Base-by-base conservation (phyloP, 805 yeast species). In the Metschnikowia cerradonensis region DNA sequence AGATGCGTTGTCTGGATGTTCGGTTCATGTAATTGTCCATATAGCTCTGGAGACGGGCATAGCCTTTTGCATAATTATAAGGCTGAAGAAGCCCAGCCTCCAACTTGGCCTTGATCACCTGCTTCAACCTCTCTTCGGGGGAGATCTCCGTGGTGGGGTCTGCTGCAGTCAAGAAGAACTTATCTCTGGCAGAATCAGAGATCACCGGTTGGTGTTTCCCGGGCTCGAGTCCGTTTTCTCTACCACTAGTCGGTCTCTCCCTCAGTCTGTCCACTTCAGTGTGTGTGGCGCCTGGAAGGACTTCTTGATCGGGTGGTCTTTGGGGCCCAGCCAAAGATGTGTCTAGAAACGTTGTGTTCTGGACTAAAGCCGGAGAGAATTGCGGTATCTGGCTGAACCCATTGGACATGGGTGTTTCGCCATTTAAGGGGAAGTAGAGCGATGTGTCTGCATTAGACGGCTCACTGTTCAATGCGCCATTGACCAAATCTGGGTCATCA, bases 111-210 rank as follows among this genome's bases (percentile, higher is more conserved):
- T 88, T 88, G 61, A 92, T 91, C 10, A 92, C 97, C 64, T 90
- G 95, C 62, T 89, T 90, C 58, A 92, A 75, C 53, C 97, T 77
- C 63, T 90, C 97, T 63, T 91, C 97, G 0, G 97, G 96, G 0
- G 96, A 88, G 35, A 88, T 86, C 57, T 90, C 97, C 2, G 92
- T 89, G 0, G 96, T 88, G 4, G 98, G 98, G 65, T 92, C 98
- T 0, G 97, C 97, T 0, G 98, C 98, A 0, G 97, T 92, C 45
- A 92, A 71, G 71, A 92, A 91, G 68, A 92, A 92, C 67, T 90
- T 90, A 64, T 91, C 97, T 56, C 90, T 78, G 1, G 97, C 96
- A 2, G 94, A 83, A 50, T 88, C 92, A 0, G 84, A 79, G 3
- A 81, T 75, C 37, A 72, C 68, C 1, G 78, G 78, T 47, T 68